Base-by-base conservation (phyloP, 2,329 filamentous ascomycete genomes). In the Aspergillus sp. region DNA sequence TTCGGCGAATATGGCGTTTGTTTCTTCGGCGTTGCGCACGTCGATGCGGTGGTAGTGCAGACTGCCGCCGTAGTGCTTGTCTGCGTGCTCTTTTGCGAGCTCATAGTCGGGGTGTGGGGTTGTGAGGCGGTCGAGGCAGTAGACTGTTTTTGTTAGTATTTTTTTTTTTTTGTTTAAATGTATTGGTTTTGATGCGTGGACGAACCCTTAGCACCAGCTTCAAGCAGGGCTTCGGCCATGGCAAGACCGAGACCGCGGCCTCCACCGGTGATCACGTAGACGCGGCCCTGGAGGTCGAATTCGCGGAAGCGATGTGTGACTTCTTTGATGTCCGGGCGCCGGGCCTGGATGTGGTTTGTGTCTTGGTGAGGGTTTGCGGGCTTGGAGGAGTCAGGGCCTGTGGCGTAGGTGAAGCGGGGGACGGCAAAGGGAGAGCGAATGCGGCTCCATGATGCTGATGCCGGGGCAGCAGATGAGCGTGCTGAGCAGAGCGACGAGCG, bases 31-130 rank as follows among this genome's bases (percentile, higher is more conserved):
- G 60, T 81, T 68, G 39, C 76, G 73, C 9, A 82, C 78, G 57
- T 83, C 81, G 39, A 82, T 74, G 11, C 73, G 75, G 44, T 74
- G 68, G 66, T 82, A 83, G 48, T 78, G 71, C 6, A 83, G 66
- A 8, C 65, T 70, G 33, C 77, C 76, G 51, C 75, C 74, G 58
- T 72, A 75, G 44, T 74, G 61, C 4, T 61, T 63, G 17, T 72
- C 61, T 27, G 76, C 65, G 40, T 73, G 71, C 40, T 73, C 65
- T 61, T 77, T 67, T 3, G 75, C 76, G 9, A 68, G 65, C 19
- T 68, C 56, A 66, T 80, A 82, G 47, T 79, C 77, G 4, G 72
- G 62, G 9, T 76, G 70, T 1, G 80, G 79, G n/a, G 72, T 62
- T n/a, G 70, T 65, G 6, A 77, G 70, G 2, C 74, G 72, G 64